A percentile compares a stretch with the other conserved stretches of the same genome.
Conservation (phyloP, 108 stramenopile species). For the Cyclostephanos tholiformis region DNA sequence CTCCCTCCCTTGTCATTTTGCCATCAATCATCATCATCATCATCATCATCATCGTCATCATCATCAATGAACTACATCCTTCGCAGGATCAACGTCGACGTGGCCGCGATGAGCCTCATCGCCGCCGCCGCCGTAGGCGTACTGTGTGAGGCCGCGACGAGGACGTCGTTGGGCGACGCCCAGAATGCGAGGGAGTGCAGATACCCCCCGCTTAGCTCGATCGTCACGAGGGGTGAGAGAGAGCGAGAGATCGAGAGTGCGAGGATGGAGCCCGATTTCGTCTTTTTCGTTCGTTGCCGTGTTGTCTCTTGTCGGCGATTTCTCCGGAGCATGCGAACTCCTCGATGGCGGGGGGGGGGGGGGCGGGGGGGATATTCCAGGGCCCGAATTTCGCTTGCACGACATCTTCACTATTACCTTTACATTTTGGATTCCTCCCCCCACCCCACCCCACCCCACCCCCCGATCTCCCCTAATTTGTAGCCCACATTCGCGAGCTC, state of each 20-base stretch:
- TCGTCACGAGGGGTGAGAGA: conserved; percentile 18
- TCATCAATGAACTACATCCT: neutral
- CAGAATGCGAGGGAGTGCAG: conserved; percentile 15
- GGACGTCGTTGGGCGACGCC: conserved; percentile 27
- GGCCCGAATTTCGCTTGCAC: too few relatives aligned
- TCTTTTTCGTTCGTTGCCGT: neutral
- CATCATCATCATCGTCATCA: too few relatives aligned
- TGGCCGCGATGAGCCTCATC: conserved; percentile 4
- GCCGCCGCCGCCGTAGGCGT: conserved; percentile 2
- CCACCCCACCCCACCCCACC: neutral
- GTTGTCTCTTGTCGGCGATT: too few relatives aligned
- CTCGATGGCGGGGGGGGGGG: too few relatives aligned
- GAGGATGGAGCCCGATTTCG: neutral
- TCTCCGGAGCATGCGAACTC: too few relatives aligned
- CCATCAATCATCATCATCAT: too few relatives aligned
- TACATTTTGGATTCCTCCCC: too few relatives aligned
- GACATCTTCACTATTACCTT: too few relatives aligned
- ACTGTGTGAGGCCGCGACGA: conserved; percentile 19
- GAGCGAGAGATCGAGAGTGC: neutral
- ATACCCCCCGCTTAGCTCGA: conserved; percentile 20
- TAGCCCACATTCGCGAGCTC: conserved; percentile 18
- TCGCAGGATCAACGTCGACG: conserved; percentile 1
- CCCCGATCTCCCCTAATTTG: too few relatives aligned
- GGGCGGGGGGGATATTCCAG: too few relatives aligned
- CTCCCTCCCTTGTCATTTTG: too few relatives aligned